Evolutionary conservation across 495 filamentous ascomycete genomes (phyloP), one percentile per base, ranked within the genome.

Genomic region (Neurospora hispaniola): DNA sequence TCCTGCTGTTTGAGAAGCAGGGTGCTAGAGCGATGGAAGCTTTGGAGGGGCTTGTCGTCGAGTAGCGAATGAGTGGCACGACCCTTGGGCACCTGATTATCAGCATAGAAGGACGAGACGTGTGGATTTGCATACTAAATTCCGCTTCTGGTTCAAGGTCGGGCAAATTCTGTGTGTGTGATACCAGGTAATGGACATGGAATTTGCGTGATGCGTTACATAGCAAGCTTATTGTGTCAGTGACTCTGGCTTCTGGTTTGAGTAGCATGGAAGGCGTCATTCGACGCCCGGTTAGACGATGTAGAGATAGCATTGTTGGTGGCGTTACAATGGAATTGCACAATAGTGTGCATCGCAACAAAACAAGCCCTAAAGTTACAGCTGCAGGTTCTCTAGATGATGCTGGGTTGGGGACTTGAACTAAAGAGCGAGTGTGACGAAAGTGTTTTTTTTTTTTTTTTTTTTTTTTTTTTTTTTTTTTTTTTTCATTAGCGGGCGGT

Each of bases 1-100:
- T 98, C 35, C 84, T 85, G 41, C 82, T 87, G 27, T 97, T 98
- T 81, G 94, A 98, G 82, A 88, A 81, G 69, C 90, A 97, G 81
- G 96, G 94, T 3, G 87, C 84, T 16, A 87, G 89, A 76, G 96
- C 94, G 27, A 87, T 97, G 86, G 84, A 83, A 68, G 87, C 86
- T 2, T 80, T 98, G 74, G 93, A 97, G 81, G 93, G 91, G 9
- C 87, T 97, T 2, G 74, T 85, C 42, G 80, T 84, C 7, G 83
- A 85, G 14, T 83, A 66, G 54, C 16, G 54, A 14, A 14, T 16
- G 12, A 54, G n/a, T 54, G 46, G 73, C 73, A 23, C 54, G 35
- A 18, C 10, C 20, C 23, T 8, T 71, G 42, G 41, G 48, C 16
- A 54, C 69, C 14, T 14, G 39, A 71, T 73, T 62, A 27, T 59